These are phyloP conservation scores for Mycena latifolia DNA, from an alignment of 768 basidiomycete species.

Conservation along the genomic window DNA sequence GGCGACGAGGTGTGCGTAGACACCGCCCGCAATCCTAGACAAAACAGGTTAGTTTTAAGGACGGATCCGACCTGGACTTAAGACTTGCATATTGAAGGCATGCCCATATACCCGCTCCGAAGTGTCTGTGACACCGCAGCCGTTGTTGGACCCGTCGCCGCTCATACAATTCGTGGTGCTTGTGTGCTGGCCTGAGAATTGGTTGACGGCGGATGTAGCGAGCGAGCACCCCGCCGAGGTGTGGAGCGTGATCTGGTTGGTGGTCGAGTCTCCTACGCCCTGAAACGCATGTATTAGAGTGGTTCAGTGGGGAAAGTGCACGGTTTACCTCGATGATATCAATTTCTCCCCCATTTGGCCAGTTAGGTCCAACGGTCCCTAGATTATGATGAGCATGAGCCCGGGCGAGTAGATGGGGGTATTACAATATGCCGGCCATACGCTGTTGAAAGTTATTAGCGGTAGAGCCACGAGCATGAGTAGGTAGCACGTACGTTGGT, in stretches of 20 bases:
- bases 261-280: conserved; percentile 77
- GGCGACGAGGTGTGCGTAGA: conserved; percentile 70
- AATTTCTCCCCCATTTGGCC: conserved; percentile 60
- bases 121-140: conserved; percentile 63
- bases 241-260: conserved; percentile 72
- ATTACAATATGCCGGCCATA: conserved; percentile 68
- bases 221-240: conserved; percentile 58
- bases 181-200: conserved; percentile 42
- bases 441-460: conserved; percentile 48
- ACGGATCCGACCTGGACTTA: no score
- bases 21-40: conserved; percentile 58
- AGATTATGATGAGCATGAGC: not conserved
- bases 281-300: conserved; percentile 57
- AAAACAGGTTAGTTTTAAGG: no score
- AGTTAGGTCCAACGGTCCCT: conserved; percentile 62
- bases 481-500: conserved; percentile 17
- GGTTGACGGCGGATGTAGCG: conserved; percentile 35
- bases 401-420: not conserved
- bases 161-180: conserved; percentile 55
- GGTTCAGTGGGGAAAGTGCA: no score
- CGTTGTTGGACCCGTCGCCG: conserved; percentile 53
- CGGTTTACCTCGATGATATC: not conserved
- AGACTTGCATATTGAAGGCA: conserved; percentile 52
- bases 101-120: conserved; percentile 54
- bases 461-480: not conserved